Base-by-base conservation (phyloP, 2,329 filamentous ascomycete genomes). In the Shiraia sp. region DNA sequence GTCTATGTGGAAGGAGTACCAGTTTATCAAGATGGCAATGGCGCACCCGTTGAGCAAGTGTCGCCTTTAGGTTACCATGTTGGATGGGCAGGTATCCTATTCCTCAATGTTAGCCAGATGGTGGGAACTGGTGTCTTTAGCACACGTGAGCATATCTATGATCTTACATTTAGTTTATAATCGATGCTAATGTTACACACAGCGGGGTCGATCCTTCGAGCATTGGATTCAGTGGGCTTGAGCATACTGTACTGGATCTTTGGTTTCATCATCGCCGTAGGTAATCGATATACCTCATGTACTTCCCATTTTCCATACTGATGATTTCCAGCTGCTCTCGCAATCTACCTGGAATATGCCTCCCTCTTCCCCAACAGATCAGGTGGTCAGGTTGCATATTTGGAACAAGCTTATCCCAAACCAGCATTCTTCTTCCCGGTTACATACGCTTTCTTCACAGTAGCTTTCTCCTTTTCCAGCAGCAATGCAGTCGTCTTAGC, bases 51-150 rank as follows among this genome's bases (percentile, higher is more conserved):
- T 3, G 62, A 65, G 33, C 50, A 55, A n/a, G 38, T 60, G 19
- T 59, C 56, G 32, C 62, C 62, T 10, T 34, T 65, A 35, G 61
- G 61, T 9, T 65, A 64, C 36, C 59, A 64, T 35, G 61, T 65
- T 19, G 57, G 58, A 10, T 63, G 52, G 50, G 48, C 49, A 25
- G 57, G 59, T 7, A 59, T 65, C 14, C 32, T 65, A 4, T 64
- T 63, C 17, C 43, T 64, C 33, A 65, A 65, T 30, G 51, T 64
- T n/a, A 54, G 51, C 12, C 57, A 65, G 36, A 65, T 65, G 62
- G 47, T 65, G 2, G 62, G 61, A 23, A 64, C 62, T 4, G 61
- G 61, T 34, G 55, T 63, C 2, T 63, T 64, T 24, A 60, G 54
- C 31, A 61, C 57, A 35, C 54, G 58, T 61, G 36, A 53, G 58